Conservation (phyloP, 2,329 filamentous ascomycete species). For the Trichoderma aggressivum region DNA sequence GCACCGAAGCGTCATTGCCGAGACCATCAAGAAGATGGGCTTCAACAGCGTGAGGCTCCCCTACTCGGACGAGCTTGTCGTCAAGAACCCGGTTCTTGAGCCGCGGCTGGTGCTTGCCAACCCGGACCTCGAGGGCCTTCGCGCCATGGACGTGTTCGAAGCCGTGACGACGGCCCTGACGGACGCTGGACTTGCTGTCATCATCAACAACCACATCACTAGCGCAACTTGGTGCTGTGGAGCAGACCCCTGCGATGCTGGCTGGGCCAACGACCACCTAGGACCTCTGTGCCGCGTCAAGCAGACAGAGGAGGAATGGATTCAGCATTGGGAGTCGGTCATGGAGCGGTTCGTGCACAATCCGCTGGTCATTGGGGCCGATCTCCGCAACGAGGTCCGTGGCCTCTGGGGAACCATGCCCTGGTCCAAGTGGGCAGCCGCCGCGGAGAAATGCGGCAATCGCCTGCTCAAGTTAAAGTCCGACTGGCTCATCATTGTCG, state of each 20-base stretch:
- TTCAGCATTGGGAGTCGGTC: slow-evolving; percentile 62
- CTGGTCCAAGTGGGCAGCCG: slow-evolving; percentile 64
- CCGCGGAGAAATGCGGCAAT: slow-evolving; percentile 62
- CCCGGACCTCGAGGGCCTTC: slow-evolving; percentile 53
- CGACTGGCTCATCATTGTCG: slow-evolving; percentile 65
- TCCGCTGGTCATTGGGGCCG: slow-evolving; percentile 61
- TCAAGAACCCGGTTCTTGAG: slow-evolving; percentile 54
- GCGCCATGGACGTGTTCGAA: slow-evolving; percentile 59
- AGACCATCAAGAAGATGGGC: slow-evolving; percentile 57
- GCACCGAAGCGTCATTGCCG: slow-evolving; percentile 59
- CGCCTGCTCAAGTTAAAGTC: slow-evolving; percentile 55
- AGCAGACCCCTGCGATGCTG: slow-evolving; percentile 63
- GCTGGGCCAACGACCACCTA: slow-evolving; percentile 64
- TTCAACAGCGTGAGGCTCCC: slow-evolving; percentile 70
- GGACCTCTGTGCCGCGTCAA: slow-evolving; percentile 56
- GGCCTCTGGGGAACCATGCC: slow-evolving; percentile 67
- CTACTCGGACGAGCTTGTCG: slow-evolving; percentile 67
- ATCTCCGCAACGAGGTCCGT: slow-evolving; percentile 66
- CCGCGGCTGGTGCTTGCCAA: slow-evolving; percentile 53
- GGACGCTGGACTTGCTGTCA: slow-evolving; percentile 59
- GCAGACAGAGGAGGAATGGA: slow-evolving; percentile 65
- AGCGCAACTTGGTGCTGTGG: slow-evolving; percentile 67
- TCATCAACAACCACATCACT: slow-evolving; percentile 70
- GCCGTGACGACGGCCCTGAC: slow-evolving; percentile 59
- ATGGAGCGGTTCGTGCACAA: slow-evolving; percentile 59